phyloP scores from a whole-genome alignment of 257 asterid species.

The Salvia miltiorrhiza region DNA sequence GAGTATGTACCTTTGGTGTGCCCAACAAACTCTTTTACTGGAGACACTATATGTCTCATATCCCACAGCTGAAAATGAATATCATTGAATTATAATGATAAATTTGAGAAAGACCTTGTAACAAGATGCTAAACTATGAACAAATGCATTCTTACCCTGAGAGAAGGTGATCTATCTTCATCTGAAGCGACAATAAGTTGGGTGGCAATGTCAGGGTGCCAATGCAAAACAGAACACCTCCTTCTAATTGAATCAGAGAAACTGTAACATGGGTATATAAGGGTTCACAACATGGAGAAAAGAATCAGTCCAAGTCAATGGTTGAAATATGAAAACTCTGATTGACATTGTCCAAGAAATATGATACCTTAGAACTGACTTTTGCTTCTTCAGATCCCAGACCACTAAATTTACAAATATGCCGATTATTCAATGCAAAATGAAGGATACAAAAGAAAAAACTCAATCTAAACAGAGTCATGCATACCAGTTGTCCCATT shows the following conservation, averaged over 20 bases:
- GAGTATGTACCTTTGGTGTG: slow-evolving; percentile 79
- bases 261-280: slow-evolving; percentile 43
- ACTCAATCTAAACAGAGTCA: slow-evolving; percentile 12
- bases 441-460: slow-evolving; percentile 15
- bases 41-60: slow-evolving; percentile 84
- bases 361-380: slow-evolving; percentile 80
- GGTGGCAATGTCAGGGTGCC: slow-evolving; percentile 95
- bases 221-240: slow-evolving; percentile 94
- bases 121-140: slow-evolving; percentile 16
- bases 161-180: slow-evolving; percentile 89
- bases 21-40: slow-evolving; percentile 87
- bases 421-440: slow-evolving; percentile 26
- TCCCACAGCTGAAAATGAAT: slow-evolving; percentile 84
- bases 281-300: slow-evolving; percentile 30
- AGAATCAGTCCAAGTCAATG: background rate
- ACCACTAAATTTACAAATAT: slow-evolving; percentile 58
- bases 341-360: background rate
- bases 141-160: slow-evolving; percentile 48
- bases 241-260: slow-evolving; percentile 75
- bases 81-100: background rate
- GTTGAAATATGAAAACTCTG: slow-evolving; percentile 1
- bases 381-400: slow-evolving; percentile 97
- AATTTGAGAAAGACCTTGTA: background rate
- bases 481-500: slow-evolving; percentile 89
- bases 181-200: slow-evolving; percentile 97